Evolutionary conservation across 495 filamentous ascomycete species (phyloP).

Genomic region (Aspergillus baeticus): DNA sequence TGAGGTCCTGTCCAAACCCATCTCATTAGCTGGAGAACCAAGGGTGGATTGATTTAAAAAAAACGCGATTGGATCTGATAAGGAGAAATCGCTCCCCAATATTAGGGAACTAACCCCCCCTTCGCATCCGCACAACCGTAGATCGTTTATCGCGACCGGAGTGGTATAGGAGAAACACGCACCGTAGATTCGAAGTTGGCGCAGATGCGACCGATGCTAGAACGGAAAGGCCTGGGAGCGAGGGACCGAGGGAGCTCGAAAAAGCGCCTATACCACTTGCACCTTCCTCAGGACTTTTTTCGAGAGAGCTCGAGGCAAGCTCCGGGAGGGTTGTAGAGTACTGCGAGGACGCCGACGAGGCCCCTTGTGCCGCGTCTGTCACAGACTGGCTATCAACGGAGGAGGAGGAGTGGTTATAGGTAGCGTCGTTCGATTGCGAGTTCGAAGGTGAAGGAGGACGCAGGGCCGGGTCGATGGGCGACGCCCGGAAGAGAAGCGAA

Average conservation of each 20-base stretch:
- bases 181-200: constrained; percentile 68
- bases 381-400: constrained; percentile 21
- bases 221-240: constrained; percentile 59
- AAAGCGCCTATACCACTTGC: constrained; percentile 23
- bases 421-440: constrained; percentile 37
- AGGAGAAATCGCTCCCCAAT: background rate
- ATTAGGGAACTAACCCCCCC: background rate
- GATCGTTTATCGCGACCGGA: constrained; percentile 1
- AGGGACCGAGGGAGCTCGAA: constrained; percentile 34
- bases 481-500: constrained; percentile 52
- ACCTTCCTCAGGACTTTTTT: constrained; percentile 26
- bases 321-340: constrained; percentile 38
- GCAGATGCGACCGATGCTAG: constrained; percentile 62
- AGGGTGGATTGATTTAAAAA: constrained; percentile 14
- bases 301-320: constrained; percentile 26
- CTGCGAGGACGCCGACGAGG: constrained; percentile 37
- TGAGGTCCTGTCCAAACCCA: constrained; percentile 43
- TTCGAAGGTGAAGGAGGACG: constrained; percentile 45
- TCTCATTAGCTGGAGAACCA: constrained; percentile 30
- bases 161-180: constrained; percentile 24
- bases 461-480: constrained; percentile 57
- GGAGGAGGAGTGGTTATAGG: constrained; percentile 28
- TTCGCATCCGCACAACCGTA: background rate
- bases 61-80: background rate
- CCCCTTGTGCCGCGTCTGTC: constrained; percentile 26